phyloP scores from a whole-genome alignment of 164 flowering plant species.

The Cinnamomum micranthum region DNA sequence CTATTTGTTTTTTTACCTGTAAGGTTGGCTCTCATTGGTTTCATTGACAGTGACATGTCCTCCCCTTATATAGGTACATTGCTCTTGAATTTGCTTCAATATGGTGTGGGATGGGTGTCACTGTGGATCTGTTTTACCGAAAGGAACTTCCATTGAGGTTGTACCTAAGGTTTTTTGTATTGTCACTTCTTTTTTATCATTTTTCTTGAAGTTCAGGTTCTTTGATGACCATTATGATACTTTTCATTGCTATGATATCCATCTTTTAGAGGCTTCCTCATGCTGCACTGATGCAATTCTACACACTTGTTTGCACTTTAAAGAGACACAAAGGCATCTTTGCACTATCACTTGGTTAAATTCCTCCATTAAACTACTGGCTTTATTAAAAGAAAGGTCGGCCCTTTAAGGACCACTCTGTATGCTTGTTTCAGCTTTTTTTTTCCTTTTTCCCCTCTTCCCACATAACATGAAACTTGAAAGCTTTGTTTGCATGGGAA shows the following conservation, averaged over 20 bases:
- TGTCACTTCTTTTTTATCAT: background rate
- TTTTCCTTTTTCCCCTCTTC: no score
- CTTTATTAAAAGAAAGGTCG: background rate
- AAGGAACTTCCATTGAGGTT: constrained; percentile 95
- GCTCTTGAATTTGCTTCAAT: constrained; percentile 99
- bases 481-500: background rate
- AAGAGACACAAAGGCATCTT: background rate
- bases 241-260: background rate
- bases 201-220: background rate
- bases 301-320: background rate
- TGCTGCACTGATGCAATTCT: background rate
- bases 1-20: background rate
- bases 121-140: constrained; percentile 77
- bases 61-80: constrained; percentile 60
- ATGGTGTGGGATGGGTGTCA: constrained; percentile 92
- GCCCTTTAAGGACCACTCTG: background rate
- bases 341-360: background rate
- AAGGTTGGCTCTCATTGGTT: background rate
- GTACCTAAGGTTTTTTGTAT: constrained; percentile 8
- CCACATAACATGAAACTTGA: no score
- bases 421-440: no score
- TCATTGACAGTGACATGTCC: background rate
- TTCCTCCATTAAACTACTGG: background rate
- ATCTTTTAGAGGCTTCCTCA: background rate
- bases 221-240: background rate